Percentiles rank a stretch among this genome's conserved stretches.
phyloP scores from a whole-genome alignment of 2,329 filamentous ascomycete genomes.

The Botryotinia globosa region DNA sequence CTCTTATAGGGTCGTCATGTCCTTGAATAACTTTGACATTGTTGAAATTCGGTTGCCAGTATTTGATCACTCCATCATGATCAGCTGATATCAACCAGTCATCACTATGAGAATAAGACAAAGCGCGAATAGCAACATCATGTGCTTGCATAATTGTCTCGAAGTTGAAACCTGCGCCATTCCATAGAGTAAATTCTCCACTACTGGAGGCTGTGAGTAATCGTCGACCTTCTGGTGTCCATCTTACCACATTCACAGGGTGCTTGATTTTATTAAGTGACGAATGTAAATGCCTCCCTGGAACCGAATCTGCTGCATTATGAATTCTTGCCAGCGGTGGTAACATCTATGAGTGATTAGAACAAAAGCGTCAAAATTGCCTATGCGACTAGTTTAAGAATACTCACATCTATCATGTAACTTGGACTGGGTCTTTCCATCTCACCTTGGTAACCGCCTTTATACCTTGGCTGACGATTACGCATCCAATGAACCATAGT shows the following conservation, averaged over 20 bases:
- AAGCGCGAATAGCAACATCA: slow-evolving; percentile 78
- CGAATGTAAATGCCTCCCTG: slow-evolving; percentile 94
- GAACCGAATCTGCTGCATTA: slow-evolving; percentile 80
- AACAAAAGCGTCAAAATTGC: neutral
- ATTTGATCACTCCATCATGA: slow-evolving; percentile 93
- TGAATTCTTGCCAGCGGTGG: slow-evolving; percentile 74
- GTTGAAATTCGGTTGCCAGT: slow-evolving; percentile 99
- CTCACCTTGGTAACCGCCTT: slow-evolving; percentile 68
- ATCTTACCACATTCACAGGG: slow-evolving; percentile 92
- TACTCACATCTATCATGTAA: slow-evolving; percentile 81
- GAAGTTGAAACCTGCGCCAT: slow-evolving; percentile 98
- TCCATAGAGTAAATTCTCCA: slow-evolving; percentile 98
- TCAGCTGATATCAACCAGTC: slow-evolving; percentile 97
- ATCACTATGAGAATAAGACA: slow-evolving; percentile 89
- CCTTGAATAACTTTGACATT: slow-evolving; percentile 94
- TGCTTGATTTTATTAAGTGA: slow-evolving; percentile 98
- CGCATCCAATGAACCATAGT: slow-evolving; percentile 91
- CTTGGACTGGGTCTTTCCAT: slow-evolving; percentile 80
- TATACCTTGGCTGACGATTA: slow-evolving; percentile 73
- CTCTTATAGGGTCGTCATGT: slow-evolving; percentile 84
- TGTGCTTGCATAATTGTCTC: slow-evolving; percentile 99
- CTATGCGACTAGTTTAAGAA: neutral
- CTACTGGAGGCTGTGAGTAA: slow-evolving; percentile 92
- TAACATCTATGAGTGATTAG: slow-evolving; percentile 62
- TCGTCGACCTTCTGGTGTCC: slow-evolving; percentile 93